A percentile compares a stretch with the other conserved stretches of the same genome.
Evolutionary conservation across 768 basidiomycete genomes (phyloP).

Genomic region (Boletus tylopilopsis): DNA sequence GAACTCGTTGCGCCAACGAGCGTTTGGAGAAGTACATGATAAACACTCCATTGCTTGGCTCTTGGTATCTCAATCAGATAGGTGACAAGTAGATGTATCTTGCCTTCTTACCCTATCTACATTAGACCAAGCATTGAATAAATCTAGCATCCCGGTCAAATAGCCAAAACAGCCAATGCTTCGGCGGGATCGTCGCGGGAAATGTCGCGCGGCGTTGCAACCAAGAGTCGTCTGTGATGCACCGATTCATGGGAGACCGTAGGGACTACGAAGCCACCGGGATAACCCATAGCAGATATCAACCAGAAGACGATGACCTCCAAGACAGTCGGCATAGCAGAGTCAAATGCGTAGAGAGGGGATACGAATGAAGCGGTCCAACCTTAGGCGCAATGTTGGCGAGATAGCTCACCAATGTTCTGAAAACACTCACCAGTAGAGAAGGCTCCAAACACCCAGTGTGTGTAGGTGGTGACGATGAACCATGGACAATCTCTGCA

Average conservation of each 20-base stretch:
- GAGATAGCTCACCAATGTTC: background rate
- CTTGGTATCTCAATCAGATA: too few species aligned
- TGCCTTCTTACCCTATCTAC: too few species aligned
- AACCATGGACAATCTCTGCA: conserved; percentile 36
- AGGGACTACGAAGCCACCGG: conserved; percentile 29
- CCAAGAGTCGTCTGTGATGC: conserved; percentile 22
- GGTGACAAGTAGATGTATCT: too few species aligned
- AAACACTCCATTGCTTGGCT: too few species aligned
- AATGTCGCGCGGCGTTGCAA: conserved; percentile 26
- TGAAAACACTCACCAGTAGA: conserved; percentile 30
- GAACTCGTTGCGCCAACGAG: too few species aligned
- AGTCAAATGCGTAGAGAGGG: conserved; percentile 39
- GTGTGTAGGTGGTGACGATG: conserved; percentile 40
- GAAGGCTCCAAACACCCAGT: conserved; percentile 44
- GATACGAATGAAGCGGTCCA: conserved; percentile 53
- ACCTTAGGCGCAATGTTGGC: conserved; percentile 32
- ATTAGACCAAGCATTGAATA: too few species aligned
- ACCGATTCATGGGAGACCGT: conserved; percentile 19
- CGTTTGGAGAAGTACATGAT: too few species aligned
- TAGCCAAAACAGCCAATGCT: conserved; percentile 13
- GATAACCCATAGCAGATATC: conserved; percentile 45
- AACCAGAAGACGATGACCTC: conserved; percentile 55
- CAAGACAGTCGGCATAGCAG: conserved; percentile 43
- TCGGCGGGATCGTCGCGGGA: conserved; percentile 19
- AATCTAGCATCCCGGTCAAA: conserved; percentile 4